Conservation (phyloP, 129 eudicot species). For the Calendula officinalis region DNA sequence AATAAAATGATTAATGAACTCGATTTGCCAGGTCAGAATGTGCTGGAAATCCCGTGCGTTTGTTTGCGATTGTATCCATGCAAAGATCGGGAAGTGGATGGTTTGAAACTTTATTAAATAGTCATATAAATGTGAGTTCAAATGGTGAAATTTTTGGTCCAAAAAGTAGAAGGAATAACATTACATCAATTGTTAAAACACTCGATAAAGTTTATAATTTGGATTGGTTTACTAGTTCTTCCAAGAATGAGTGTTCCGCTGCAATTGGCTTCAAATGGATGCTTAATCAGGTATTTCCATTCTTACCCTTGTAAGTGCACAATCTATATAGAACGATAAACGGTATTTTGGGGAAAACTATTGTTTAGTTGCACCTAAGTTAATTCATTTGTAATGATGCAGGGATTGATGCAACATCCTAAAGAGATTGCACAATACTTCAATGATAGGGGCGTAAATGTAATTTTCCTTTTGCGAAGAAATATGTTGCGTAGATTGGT, state of each 20-base stretch:
- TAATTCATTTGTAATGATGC: slow-evolving; percentile 1
- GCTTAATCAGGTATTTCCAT: slow-evolving; percentile 56
- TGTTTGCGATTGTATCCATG: slow-evolving; percentile 54
- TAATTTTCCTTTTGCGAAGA: slow-evolving; percentile 64
- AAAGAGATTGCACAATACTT: slow-evolving; percentile 62
- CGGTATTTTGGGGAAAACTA: neutral
- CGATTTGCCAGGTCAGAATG: slow-evolving; percentile 43
- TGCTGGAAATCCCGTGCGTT: slow-evolving; percentile 48
- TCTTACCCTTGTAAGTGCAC: slow-evolving; percentile 20
- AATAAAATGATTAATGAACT: neutral
- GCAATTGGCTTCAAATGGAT: slow-evolving; percentile 73
- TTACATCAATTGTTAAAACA: slow-evolving; percentile 34
- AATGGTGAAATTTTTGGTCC: slow-evolving; percentile 57
- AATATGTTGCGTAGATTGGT: slow-evolving; percentile 69
- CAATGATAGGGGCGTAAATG: slow-evolving; percentile 57
- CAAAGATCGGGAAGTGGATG: slow-evolving; percentile 77
- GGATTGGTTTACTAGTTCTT: slow-evolving; percentile 61
- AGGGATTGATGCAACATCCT: slow-evolving; percentile 68
- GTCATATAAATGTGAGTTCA: slow-evolving; percentile 52
- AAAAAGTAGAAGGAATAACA: slow-evolving; percentile 42
- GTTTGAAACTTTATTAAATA: slow-evolving; percentile 59
- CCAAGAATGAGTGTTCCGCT: slow-evolving; percentile 58
- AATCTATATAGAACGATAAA: neutral
- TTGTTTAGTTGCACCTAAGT: neutral
- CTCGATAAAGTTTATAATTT: slow-evolving; percentile 50